Evolutionary conservation across 495 filamentous ascomycete genomes (phyloP).

Genomic region (Sporormia fimetaria): DNA sequence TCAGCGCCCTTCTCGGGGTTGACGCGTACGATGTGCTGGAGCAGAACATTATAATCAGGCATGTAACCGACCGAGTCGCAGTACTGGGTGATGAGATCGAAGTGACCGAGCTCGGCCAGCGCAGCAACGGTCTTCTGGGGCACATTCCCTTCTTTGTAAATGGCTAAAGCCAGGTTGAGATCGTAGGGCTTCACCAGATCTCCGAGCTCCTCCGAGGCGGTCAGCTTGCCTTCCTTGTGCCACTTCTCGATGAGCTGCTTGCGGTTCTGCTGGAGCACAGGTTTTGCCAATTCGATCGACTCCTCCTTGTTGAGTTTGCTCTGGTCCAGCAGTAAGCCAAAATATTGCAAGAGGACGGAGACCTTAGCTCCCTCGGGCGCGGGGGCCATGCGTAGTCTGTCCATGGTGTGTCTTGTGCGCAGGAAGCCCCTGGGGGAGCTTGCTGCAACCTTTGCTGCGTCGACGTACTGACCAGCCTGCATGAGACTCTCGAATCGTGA

Average conservation of each 20-base stretch:
- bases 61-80: constrained; percentile 69
- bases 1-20: constrained; percentile 93
- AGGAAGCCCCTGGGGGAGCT: constrained; percentile 95
- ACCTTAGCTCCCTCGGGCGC: constrained; percentile 65
- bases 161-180: constrained; percentile 64
- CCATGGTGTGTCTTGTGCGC: constrained; percentile 84
- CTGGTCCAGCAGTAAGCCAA: constrained; percentile 93
- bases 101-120: constrained; percentile 89
- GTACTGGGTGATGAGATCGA: constrained; percentile 90
- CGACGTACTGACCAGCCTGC: constrained; percentile 59
- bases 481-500: constrained; percentile 85
- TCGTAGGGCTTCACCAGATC: constrained; percentile 89
- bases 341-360: constrained; percentile 93
- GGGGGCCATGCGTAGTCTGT: constrained; percentile 72
- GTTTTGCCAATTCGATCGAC: constrained; percentile 83
- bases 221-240: constrained; percentile 88
- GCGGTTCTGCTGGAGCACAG: constrained; percentile 82
- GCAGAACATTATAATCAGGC: constrained; percentile 80
- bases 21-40: constrained; percentile 83
- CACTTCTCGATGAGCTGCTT: constrained; percentile 97
- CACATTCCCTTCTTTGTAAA: constrained; percentile 80
- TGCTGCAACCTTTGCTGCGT: constrained; percentile 89
- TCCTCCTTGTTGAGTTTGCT: constrained; percentile 84
- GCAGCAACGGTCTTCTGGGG: constrained; percentile 88
- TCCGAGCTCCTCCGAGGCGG: constrained; percentile 89